A percentile compares a stretch with the other conserved stretches of the same genome.
Conservation (phyloP, 2,329 filamentous ascomycete genomes). For the Neofusicoccum umdonicola region DNA sequence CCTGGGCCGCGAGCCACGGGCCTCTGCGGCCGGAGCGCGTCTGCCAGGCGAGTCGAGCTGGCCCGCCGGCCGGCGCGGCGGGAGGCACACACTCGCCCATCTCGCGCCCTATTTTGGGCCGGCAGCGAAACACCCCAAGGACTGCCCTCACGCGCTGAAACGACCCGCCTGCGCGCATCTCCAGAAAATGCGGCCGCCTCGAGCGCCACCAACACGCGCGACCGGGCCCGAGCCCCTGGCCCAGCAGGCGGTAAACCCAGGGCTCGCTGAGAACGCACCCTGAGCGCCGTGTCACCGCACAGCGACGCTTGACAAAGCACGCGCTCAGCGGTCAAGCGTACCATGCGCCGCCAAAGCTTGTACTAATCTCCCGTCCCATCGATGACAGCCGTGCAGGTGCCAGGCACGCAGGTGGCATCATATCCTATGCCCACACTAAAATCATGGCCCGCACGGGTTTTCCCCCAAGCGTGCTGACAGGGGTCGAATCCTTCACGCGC, state of each 20-base stretch:
- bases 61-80: not conserved
- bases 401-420: conserved; percentile 17
- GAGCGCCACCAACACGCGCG: conserved; percentile 18
- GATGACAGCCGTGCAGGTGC: conserved; percentile 11
- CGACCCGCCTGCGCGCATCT: conserved; percentile 14
- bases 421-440: conserved; percentile 29
- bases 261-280: conserved; percentile 13
- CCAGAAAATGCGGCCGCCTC: conserved; percentile 7
- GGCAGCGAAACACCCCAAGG: conserved; percentile 15
- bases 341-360: conserved; percentile 16
- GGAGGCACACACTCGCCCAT: not conserved
- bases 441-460: conserved; percentile 32
- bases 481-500: conserved; percentile 35
- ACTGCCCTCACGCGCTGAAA: conserved; percentile 7
- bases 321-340: conserved; percentile 8
- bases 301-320: conserved; percentile 7
- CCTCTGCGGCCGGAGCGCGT: no score
- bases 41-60: no score
- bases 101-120: conserved; percentile 17
- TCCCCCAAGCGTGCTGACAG: conserved; percentile 23
- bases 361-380: conserved; percentile 17
- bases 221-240: conserved; percentile 9
- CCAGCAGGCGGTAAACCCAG: conserved; percentile 17
- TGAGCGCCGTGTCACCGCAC: conserved; percentile 15
- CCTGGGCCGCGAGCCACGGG: no score